phyloP scores from a whole-genome alignment of 1,284 basidiomycete genomes.

The Athelia sp. region DNA sequence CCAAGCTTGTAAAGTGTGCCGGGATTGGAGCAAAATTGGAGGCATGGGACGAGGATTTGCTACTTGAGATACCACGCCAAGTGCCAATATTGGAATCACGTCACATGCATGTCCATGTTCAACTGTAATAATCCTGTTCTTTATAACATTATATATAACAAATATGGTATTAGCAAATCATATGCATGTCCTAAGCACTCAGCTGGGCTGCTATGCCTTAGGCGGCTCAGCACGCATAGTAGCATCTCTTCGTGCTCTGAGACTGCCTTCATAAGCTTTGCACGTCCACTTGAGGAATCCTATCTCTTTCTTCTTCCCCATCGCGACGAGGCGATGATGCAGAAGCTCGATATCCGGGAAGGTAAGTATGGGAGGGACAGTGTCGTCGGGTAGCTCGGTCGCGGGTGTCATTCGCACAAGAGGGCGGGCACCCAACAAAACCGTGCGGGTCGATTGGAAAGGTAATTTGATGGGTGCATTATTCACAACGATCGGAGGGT shows the following conservation, averaged over 20 bases:
- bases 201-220: neutral
- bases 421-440: conserved; percentile 47
- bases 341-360: conserved; percentile 64
- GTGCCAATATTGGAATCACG: too few species aligned
- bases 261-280: conserved; percentile 60
- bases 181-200: neutral
- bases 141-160: too few species aligned
- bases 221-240: conserved; percentile 28
- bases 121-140: too few species aligned
- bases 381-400: conserved; percentile 56
- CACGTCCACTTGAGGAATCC: conserved; percentile 62
- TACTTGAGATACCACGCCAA: too few species aligned
- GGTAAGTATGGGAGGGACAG: conserved; percentile 61
- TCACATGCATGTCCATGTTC: too few species aligned
- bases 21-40: too few species aligned
- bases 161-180: too few species aligned
- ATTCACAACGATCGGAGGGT: conserved; percentile 47
- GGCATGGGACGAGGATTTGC: too few species aligned
- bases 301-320: conserved; percentile 37
- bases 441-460: conserved; percentile 50
- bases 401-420: conserved; percentile 57
- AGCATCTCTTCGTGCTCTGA: conserved; percentile 52
- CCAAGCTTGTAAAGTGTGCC: too few species aligned
- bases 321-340: conserved; percentile 55
- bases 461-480: conserved; percentile 31